A percentile compares a stretch with the other conserved stretches of the same genome.
These are phyloP conservation scores for Ampelocalamus luodianensis DNA, from an alignment of 176 grass and related monocot species.

Conservation along the genomic window DNA sequence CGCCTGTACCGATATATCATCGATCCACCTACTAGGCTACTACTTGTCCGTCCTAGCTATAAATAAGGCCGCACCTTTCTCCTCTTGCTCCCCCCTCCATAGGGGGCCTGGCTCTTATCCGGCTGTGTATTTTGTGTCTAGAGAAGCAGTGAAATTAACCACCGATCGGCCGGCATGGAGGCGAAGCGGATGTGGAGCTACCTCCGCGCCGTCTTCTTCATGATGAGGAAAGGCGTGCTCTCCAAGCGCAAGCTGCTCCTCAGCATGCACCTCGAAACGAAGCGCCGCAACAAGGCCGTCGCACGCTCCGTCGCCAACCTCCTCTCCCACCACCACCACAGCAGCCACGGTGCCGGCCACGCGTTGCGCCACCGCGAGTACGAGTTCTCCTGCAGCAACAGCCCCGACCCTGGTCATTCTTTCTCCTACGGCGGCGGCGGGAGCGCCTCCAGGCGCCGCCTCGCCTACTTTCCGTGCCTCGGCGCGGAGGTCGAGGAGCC, in stretches of 20 bases:
- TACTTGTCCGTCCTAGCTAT: neutral
- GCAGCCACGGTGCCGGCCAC: neutral
- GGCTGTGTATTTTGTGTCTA: neutral
- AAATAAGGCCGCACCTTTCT: neutral
- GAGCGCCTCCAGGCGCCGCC: conserved; percentile 53
- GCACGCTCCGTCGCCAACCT: conserved; percentile 55
- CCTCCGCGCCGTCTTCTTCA: conserved; percentile 79
- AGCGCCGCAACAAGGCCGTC: conserved; percentile 71
- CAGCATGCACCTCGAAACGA: conserved; percentile 69
- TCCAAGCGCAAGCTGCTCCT: conserved; percentile 74
- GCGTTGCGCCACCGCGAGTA: conserved; percentile 57
- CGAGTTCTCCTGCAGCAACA: conserved; percentile 94
- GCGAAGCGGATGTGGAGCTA: conserved; percentile 75
- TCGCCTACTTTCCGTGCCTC: conserved; percentile 80
- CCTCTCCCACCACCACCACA: conserved; percentile 57
- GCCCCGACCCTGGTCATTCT: conserved; percentile 37
- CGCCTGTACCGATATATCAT: neutral
- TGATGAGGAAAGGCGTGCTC: conserved; percentile 74
- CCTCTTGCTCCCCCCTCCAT: neutral
- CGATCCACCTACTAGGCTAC: no score
- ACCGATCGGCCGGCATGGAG: conserved; percentile 43
- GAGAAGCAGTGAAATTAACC: neutral
- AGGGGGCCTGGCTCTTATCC: neutral
- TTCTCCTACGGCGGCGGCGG: conserved; percentile 14
- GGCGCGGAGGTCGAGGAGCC: conserved; percentile 38